Conservation (phyloP, 2,329 filamentous ascomycete genomes). For the Beauveria bassiana region DNA sequence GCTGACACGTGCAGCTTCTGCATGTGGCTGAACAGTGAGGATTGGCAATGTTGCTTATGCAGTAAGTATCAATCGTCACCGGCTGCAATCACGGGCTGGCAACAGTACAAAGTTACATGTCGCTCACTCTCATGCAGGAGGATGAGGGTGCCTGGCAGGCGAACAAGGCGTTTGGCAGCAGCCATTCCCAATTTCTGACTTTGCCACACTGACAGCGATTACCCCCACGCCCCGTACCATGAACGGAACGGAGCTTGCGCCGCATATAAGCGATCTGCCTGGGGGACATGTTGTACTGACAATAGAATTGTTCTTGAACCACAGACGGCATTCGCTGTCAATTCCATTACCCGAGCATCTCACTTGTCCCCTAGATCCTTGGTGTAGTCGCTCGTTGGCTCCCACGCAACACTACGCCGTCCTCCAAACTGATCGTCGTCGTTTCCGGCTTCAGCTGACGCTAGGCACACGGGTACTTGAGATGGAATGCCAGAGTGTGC, state of each 20-base stretch:
- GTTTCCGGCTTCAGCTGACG: not conserved
- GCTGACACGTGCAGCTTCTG: not conserved
- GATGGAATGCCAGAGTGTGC: slow-evolving; percentile 2
- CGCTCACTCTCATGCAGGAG: not conserved
- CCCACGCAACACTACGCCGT: too few species aligned
- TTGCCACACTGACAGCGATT: slow-evolving; percentile 3
- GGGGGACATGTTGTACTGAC: too few species aligned
- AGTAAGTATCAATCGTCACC: not conserved
- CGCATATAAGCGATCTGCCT: not conserved
- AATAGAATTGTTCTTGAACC: too few species aligned
- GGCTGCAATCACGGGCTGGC: not conserved
- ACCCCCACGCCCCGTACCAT: not conserved
- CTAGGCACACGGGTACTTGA: slow-evolving; percentile 1
- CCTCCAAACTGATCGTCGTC: not conserved
- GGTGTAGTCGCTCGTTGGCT: too few species aligned
- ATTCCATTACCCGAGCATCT: not conserved
- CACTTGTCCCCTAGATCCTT: not conserved
- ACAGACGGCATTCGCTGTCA: too few species aligned
- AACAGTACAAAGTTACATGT: not conserved
- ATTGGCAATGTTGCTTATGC: not conserved
- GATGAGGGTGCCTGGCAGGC: not conserved
- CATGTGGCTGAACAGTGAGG: not conserved
- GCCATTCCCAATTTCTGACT: not conserved
- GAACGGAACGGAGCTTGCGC: not conserved
- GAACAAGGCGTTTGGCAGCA: slow-evolving; percentile 4